Conservation (phyloP, 2,329 filamentous ascomycete species). For the Xylariaceae sp. region DNA sequence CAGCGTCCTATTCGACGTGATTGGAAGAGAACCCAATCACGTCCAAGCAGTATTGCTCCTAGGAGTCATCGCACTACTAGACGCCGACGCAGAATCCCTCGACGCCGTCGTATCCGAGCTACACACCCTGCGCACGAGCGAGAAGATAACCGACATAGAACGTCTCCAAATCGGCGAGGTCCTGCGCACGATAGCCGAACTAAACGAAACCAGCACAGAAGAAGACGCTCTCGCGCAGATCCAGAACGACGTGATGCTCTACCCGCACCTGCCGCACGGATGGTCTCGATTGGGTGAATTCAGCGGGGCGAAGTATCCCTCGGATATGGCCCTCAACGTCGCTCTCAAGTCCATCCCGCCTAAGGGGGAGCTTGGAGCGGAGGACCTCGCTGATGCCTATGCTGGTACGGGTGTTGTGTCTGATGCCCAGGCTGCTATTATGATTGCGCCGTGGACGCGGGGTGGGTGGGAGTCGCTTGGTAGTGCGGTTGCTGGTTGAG, state of each 20-base stretch:
- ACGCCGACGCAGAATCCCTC: constrained; percentile 71
- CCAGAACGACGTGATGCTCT: constrained; percentile 72
- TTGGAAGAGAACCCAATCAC: constrained; percentile 69
- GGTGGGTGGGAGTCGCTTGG: constrained; percentile 59
- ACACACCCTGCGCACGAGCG: constrained; percentile 62
- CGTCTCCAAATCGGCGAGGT: constrained; percentile 68
- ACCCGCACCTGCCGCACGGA: constrained; percentile 70
- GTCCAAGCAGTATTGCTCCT: constrained; percentile 75
- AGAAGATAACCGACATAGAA: constrained; percentile 57
- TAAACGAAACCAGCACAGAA: constrained; percentile 46
- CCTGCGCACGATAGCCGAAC: constrained; percentile 64
- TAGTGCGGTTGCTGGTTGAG: constrained; percentile 32
- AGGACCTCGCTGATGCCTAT: constrained; percentile 67
- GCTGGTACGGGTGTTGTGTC: constrained; percentile 64
- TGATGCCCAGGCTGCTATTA: constrained; percentile 71
- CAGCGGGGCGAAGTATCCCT: constrained; percentile 49
- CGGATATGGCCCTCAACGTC: constrained; percentile 78
- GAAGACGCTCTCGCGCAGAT: constrained; percentile 58
- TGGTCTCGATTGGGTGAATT: constrained; percentile 70
- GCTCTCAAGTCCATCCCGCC: constrained; percentile 71
- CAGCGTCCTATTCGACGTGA: constrained; percentile 71
- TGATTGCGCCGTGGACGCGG: constrained; percentile 74
- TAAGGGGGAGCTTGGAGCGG: constrained; percentile 59
- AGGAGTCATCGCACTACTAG: constrained; percentile 76
- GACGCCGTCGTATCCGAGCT: constrained; percentile 79